Conservation (phyloP, 345 rosid genomes). For the Limnanthes douglasii region DNA sequence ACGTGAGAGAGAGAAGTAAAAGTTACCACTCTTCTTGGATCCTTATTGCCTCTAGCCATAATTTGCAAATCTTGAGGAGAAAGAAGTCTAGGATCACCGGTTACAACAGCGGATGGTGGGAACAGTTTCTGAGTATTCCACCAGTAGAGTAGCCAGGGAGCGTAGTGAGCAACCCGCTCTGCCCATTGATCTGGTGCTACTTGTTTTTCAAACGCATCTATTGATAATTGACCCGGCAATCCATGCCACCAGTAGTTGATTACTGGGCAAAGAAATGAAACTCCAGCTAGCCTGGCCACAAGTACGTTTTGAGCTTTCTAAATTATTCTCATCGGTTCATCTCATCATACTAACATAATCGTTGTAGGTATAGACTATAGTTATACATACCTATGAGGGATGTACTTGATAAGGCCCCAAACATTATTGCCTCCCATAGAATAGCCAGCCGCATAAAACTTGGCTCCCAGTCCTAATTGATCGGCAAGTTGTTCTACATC, state of each 20-base stretch:
- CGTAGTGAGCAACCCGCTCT: conserved; percentile 38
- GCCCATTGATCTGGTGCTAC: conserved; percentile 38
- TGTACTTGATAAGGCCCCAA: conserved; percentile 56
- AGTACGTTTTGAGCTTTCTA: not conserved
- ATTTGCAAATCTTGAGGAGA: conserved; percentile 28
- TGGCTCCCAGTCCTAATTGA: conserved; percentile 41
- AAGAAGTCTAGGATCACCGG: conserved; percentile 9
- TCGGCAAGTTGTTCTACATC: conserved; percentile 62
- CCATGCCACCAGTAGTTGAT: conserved; percentile 50
- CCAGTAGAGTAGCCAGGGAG: conserved; percentile 58
- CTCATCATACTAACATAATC: not conserved
- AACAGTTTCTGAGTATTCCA: conserved; percentile 57
- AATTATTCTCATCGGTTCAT: not conserved
- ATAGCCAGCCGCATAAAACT: conserved; percentile 31
- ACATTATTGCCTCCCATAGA: conserved; percentile 45
- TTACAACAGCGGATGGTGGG: conserved; percentile 22
- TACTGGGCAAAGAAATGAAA: conserved; percentile 33
- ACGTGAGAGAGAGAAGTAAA: conserved; percentile 2
- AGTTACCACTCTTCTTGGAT: conserved; percentile 9
- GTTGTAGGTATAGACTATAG: not conserved
- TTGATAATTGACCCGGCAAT: conserved; percentile 31
- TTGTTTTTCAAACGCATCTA: conserved; percentile 25
- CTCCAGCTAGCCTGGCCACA: conserved; percentile 37
- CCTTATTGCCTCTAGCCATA: conserved; percentile 5
- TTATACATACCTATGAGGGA: conserved; percentile 39